phyloP scores from a whole-genome alignment of 495 filamentous ascomycete genomes.

The Tuber melanosporum region DNA sequence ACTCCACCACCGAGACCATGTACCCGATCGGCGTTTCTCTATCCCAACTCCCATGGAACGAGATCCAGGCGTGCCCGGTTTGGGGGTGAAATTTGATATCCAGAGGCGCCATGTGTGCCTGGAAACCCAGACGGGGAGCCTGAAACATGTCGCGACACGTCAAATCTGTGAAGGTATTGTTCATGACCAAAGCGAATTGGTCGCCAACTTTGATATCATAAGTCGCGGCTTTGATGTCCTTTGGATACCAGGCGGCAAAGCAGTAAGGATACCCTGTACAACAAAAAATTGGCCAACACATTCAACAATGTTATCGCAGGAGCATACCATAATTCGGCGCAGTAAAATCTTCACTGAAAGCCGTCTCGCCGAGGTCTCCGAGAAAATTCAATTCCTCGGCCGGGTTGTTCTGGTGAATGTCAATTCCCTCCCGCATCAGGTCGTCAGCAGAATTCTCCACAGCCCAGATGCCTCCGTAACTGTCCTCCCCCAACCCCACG shows the following conservation, averaged over 20 bases:
- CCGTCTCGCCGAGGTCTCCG: conserved; percentile 52
- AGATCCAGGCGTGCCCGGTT: conserved; percentile 47
- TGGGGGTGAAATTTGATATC: conserved; percentile 53
- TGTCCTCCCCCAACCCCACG: conserved; percentile 59
- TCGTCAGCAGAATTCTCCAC: conserved; percentile 70
- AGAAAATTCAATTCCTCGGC: conserved; percentile 70
- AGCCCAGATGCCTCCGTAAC: conserved; percentile 54
- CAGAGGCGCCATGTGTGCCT: conserved; percentile 56
- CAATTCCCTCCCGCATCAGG: conserved; percentile 51
- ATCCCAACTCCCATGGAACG: conserved; percentile 56
- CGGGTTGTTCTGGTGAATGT: conserved; percentile 65
- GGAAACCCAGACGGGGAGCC: conserved; percentile 52
- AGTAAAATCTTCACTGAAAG: conserved; percentile 32
- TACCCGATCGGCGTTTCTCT: conserved; percentile 53
- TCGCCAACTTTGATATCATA: conserved; percentile 10
- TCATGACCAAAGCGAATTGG: conserved; percentile 45
- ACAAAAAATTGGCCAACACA: too few species aligned
- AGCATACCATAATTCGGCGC: conserved; percentile 25
- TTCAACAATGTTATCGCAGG: not conserved
- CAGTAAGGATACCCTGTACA: conserved; percentile 69
- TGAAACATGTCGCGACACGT: conserved; percentile 45
- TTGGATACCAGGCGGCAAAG: conserved; percentile 55
- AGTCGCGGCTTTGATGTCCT: not conserved
- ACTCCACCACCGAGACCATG: conserved; percentile 49
- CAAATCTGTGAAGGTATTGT: conserved; percentile 47